Conservation (phyloP, 805 yeast genomes). For the Saccharomyces kudriavzevii region DNA sequence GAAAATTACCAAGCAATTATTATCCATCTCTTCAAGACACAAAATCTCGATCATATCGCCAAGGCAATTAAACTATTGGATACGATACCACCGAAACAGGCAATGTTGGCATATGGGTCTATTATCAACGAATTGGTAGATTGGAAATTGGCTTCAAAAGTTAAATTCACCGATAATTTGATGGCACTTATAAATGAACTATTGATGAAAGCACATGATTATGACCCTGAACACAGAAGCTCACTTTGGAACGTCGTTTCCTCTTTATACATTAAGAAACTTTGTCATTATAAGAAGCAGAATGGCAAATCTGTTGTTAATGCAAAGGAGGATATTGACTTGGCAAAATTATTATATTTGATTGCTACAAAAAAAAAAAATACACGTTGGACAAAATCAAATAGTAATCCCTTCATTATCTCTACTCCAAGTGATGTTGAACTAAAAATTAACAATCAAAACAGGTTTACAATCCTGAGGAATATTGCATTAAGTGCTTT, state of each 20-base stretch:
- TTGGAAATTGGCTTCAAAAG: conserved; percentile 10
- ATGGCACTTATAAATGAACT: conserved; percentile 13
- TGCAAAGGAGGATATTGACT: conserved; percentile 3
- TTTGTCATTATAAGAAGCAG: conserved; percentile 8
- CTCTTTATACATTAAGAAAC: conserved; percentile 18
- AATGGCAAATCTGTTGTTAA: background rate
- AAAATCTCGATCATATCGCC: conserved; percentile 11
- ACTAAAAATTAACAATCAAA: conserved; percentile 16
- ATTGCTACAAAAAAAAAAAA: conserved; percentile 2
- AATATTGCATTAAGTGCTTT: conserved; percentile 20
- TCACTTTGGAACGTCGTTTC: conserved; percentile 22
- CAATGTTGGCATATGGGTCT: conserved; percentile 13
- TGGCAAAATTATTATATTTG: conserved; percentile 17
- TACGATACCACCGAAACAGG: conserved; percentile 10
- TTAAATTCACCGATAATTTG: conserved; percentile 3
- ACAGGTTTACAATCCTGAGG: conserved; percentile 17
- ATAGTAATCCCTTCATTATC: conserved; percentile 17
- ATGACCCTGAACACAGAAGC: conserved; percentile 16
- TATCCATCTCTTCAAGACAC: conserved; percentile 11
- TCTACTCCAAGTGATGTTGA: conserved; percentile 13
- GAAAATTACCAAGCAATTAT: conserved; percentile 19
- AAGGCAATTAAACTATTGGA: conserved; percentile 19
- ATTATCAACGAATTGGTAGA: conserved; percentile 16
- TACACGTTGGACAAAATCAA: background rate
- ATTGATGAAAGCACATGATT: conserved; percentile 14